phyloP scores from a whole-genome alignment of 164 flowering plant species.

The Macadamia tetraphylla region DNA sequence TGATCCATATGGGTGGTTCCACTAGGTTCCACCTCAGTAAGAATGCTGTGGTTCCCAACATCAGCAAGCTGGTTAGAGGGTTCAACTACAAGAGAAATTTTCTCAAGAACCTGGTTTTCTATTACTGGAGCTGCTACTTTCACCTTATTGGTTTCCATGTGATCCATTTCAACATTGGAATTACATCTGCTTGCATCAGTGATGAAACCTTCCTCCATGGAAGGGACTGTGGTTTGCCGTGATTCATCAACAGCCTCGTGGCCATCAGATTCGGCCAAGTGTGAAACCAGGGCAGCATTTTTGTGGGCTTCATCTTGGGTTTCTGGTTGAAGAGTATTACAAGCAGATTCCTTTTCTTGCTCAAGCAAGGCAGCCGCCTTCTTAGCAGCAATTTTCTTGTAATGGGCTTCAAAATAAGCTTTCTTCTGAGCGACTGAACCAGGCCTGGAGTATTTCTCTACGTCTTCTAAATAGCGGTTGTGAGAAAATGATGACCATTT shows the following conservation, averaged over 20 bases:
- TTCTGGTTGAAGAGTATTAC: slow-evolving; percentile 11
- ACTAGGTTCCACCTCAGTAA: slow-evolving; percentile 6
- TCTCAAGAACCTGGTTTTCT: slow-evolving; percentile 18
- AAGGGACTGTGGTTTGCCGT: slow-evolving; percentile 3
- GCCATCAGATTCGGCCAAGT: slow-evolving; percentile 6
- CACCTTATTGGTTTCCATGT: slow-evolving; percentile 8
- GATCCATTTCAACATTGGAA: slow-evolving; percentile 5
- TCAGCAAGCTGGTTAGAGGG: slow-evolving; percentile 15
- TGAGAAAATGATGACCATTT: slow-evolving; percentile 77
- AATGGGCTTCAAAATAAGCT: slow-evolving; percentile 85
- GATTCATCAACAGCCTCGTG: slow-evolving; percentile 10
- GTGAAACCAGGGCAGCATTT: slow-evolving; percentile 8
- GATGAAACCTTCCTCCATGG: slow-evolving; percentile 1
- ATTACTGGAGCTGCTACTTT: slow-evolving; percentile 16
- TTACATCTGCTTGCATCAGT: slow-evolving; percentile 10
- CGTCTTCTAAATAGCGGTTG: slow-evolving; percentile 77
- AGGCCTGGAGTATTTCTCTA: slow-evolving; percentile 56
- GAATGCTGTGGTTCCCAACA: slow-evolving; percentile 10
- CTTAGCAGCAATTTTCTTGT: slow-evolving; percentile 54
- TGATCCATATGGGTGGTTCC: slow-evolving; percentile 15
- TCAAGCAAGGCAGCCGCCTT: slow-evolving; percentile 46
- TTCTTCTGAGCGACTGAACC: slow-evolving; percentile 85
- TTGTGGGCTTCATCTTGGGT: not conserved
- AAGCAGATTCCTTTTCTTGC: slow-evolving; percentile 27
- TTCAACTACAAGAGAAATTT: too few relatives aligned